Evolutionary conservation across 106 monocot species (phyloP), one percentile per base, ranked within the genome.

Genomic region (Triglochin maritima): DNA sequence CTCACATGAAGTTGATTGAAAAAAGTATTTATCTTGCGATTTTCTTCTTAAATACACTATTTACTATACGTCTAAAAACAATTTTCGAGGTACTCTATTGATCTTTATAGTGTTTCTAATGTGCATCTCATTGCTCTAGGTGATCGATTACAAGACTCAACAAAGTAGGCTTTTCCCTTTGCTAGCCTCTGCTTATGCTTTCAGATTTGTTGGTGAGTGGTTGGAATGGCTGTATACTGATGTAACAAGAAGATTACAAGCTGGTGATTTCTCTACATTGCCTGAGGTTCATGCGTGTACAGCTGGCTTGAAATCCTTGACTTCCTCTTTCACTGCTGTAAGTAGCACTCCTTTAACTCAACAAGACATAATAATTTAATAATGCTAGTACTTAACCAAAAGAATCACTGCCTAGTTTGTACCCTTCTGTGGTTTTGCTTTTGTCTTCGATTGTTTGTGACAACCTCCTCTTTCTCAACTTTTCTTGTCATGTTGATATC

Each of bases 211-310:
- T 48, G 95, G 95, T 49, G 87, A 96, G 63, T 96, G 95, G 95
- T 74, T 96, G 72, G 83, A 90, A 55, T 87, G 87, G 87, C 81
- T 96, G 47, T 96, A 96, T 65, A 70, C 74, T 9, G 95, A 96
- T 76, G 90, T 96, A 57, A 87, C 78, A 13, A 77, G 83, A 65
- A 87, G 81, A 74, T 72, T 96, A 54, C 79, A 87, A 74, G 79
- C 81, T 5, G 88, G 74, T 69, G 95, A 96, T 62, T 96, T 90
- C 69, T 83, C 95, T 44, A 96, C 95, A 52, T 74, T 96, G 60
- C 85, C 87, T 62, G 95, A 96, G 66, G 95, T 75, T 51, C 95
- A 96, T 88, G 95, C 95, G 16, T 96, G 95, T 78, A 96, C 95
- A 17, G 90, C 95, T 80, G 95, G 95, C 56, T 72, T 96, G 76